phyloP scores from a whole-genome alignment of 169 alveolate genomes.

The Cryptosporidium viatorum region DNA sequence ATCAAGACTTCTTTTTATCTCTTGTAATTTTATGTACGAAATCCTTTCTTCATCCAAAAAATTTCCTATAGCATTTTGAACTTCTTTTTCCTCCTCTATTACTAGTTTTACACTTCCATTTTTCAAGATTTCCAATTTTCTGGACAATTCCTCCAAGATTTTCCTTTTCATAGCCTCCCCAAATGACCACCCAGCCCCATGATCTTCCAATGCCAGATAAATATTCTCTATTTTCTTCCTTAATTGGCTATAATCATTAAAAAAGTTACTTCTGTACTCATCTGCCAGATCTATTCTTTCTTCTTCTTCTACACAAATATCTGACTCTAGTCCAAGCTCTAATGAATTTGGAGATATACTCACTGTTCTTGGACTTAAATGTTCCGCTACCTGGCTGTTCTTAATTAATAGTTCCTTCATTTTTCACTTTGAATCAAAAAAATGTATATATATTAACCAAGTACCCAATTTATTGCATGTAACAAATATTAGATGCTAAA shows the following conservation, averaged over 20 bases:
- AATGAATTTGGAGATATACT: constrained; percentile 5
- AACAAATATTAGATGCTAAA: too few species aligned
- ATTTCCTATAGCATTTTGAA: too few species aligned
- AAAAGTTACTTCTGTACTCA: too few species aligned
- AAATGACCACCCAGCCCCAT: background rate
- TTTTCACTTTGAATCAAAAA: too few species aligned
- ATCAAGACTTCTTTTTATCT: too few species aligned
- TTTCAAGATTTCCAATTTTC: too few species aligned
- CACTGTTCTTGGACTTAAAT: constrained; percentile 30
- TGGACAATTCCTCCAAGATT: background rate
- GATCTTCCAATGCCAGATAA: background rate
- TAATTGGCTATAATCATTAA: background rate
- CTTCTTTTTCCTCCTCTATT: too few species aligned
- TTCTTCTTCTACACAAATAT: background rate
- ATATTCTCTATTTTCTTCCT: background rate
- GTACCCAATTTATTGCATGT: too few species aligned
- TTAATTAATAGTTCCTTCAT: background rate
- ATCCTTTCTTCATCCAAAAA: background rate
- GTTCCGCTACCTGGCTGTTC: background rate
- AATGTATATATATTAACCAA: too few species aligned
- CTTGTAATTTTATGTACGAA: background rate
- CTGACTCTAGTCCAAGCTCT: background rate
- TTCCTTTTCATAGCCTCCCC: background rate
- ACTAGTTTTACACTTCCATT: too few species aligned
- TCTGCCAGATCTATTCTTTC: too few species aligned